Evolutionary conservation across 2,329 filamentous ascomycete genomes (phyloP).

Genomic region (Cytospora paraplurivora): DNA sequence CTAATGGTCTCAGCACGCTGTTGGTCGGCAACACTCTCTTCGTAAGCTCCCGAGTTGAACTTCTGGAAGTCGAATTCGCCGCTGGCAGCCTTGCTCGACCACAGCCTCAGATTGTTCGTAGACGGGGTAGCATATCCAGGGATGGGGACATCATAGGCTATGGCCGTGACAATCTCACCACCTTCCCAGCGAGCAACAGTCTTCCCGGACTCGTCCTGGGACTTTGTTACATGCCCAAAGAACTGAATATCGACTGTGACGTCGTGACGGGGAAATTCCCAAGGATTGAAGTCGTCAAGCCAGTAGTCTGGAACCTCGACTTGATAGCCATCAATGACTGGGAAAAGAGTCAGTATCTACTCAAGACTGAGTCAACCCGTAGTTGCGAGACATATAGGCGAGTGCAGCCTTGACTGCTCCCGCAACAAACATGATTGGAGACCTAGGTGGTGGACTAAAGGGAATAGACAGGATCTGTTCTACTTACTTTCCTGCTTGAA

Average conservation of each 20-base stretch:
- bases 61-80: slow-evolving; percentile 99
- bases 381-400: too few relatives aligned
- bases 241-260: slow-evolving; percentile 97
- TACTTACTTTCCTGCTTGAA: slow-evolving; percentile 87
- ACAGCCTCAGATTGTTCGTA: slow-evolving; percentile 94
- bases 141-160: slow-evolving; percentile 91
- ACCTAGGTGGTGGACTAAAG: too few relatives aligned
- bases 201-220: slow-evolving; percentile 76
- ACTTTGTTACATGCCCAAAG: slow-evolving; percentile 80
- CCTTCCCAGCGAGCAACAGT: slow-evolving; percentile 79
- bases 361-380: neutral
- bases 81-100: slow-evolving; percentile 96
- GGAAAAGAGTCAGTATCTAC: neutral
- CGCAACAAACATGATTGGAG: too few relatives aligned
- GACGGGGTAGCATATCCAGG: slow-evolving; percentile 87
- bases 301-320: slow-evolving; percentile 98
- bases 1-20: slow-evolving; percentile 99
- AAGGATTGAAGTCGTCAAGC: slow-evolving; percentile 93
- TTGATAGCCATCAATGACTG: slow-evolving; percentile 88
- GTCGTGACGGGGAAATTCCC: slow-evolving; percentile 96
- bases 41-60: slow-evolving; percentile 92
- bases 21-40: slow-evolving; percentile 96
- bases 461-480: too few relatives aligned
- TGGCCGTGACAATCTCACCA: slow-evolving; percentile 87
- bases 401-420: too few relatives aligned